A percentile compares a stretch with the other conserved stretches of the same genome.
Conservation (phyloP, 2,329 filamentous ascomycete species). For the Sarocladium oryzae region DNA sequence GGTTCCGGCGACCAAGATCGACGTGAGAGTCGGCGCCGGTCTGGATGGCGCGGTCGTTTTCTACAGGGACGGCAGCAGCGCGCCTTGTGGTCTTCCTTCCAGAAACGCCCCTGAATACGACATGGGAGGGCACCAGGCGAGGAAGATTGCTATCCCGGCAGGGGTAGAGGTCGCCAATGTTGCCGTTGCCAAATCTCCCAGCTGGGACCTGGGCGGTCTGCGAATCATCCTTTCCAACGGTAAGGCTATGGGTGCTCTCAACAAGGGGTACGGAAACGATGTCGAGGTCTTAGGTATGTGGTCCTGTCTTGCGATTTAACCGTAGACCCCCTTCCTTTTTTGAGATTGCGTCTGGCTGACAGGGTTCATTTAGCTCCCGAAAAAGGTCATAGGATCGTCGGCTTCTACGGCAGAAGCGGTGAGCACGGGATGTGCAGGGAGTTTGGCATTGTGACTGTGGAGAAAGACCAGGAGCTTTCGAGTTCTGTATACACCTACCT, state of each 20-base stretch:
- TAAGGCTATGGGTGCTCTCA: constrained; percentile 16
- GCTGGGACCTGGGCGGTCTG: constrained; percentile 14
- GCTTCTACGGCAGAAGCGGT: constrained; percentile 36
- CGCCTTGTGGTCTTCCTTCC: constrained; percentile 33
- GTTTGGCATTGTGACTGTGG: constrained; percentile 42
- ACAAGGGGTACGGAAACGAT: constrained; percentile 1
- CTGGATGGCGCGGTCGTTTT: constrained; percentile 40
- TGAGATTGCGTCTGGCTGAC: constrained; percentile 10
- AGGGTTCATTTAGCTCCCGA: constrained; percentile 23
- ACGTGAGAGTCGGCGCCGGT: constrained; percentile 35
- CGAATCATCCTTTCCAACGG: constrained; percentile 18
- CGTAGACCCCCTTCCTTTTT: background rate
- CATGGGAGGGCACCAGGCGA: constrained; percentile 25
- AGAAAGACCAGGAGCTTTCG: constrained; percentile 31
- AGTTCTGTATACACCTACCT: constrained; percentile 32
- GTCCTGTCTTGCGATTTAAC: background rate
- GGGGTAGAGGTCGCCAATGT: constrained; percentile 22
- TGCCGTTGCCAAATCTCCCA: constrained; percentile 19
- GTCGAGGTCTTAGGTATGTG: constrained; percentile 11
- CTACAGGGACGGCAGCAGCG: constrained; percentile 34
- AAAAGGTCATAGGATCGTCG: constrained; percentile 33
- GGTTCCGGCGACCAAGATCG: constrained; percentile 33
- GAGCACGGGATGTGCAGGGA: constrained; percentile 23
- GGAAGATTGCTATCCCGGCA: constrained; percentile 18
- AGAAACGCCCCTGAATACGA: constrained; percentile 12